phyloP scores from a whole-genome alignment of 495 filamentous ascomycete genomes.

The Penicillium angulare region DNA sequence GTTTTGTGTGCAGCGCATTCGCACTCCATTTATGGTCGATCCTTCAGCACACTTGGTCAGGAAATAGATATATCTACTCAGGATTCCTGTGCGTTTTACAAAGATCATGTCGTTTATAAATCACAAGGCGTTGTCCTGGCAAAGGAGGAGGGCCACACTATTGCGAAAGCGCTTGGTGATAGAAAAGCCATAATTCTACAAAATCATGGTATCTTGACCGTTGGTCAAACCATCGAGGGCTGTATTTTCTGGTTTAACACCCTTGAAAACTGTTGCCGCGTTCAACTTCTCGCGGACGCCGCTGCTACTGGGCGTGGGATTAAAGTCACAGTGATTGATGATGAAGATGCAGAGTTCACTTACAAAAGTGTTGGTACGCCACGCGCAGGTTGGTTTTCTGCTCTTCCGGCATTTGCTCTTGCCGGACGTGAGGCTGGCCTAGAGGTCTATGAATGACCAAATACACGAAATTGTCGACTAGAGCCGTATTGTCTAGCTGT shows the following conservation, averaged over 20 bases:
- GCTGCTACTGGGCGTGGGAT: slow-evolving; percentile 29
- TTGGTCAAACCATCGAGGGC: slow-evolving; percentile 54
- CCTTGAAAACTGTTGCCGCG: slow-evolving; percentile 51
- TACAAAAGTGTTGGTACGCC: no score
- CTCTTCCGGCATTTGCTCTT: no score
- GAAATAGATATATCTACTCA: slow-evolving; percentile 35
- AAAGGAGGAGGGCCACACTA: slow-evolving; percentile 50
- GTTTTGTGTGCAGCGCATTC: slow-evolving; percentile 35
- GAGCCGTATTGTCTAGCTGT: no score
- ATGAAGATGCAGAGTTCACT: slow-evolving; percentile 54
- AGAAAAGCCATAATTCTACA: slow-evolving; percentile 51
- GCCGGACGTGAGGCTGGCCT: no score
- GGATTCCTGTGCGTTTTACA: slow-evolving; percentile 53
- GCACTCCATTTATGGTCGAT: slow-evolving; percentile 26
- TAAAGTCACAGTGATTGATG: slow-evolving; percentile 44
- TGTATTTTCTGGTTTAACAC: slow-evolving; percentile 52
- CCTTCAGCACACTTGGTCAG: slow-evolving; percentile 24
- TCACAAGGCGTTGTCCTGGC: slow-evolving; percentile 52
- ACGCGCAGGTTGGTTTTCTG: no score
- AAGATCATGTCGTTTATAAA: slow-evolving; percentile 35
- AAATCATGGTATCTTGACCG: slow-evolving; percentile 60
- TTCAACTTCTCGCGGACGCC: slow-evolving; percentile 50
- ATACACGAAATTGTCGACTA: no score
- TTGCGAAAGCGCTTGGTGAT: slow-evolving; percentile 54
- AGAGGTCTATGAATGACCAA: no score